Conservation (phyloP, 768 basidiomycete genomes). For the Tubosaeta sp. region DNA sequence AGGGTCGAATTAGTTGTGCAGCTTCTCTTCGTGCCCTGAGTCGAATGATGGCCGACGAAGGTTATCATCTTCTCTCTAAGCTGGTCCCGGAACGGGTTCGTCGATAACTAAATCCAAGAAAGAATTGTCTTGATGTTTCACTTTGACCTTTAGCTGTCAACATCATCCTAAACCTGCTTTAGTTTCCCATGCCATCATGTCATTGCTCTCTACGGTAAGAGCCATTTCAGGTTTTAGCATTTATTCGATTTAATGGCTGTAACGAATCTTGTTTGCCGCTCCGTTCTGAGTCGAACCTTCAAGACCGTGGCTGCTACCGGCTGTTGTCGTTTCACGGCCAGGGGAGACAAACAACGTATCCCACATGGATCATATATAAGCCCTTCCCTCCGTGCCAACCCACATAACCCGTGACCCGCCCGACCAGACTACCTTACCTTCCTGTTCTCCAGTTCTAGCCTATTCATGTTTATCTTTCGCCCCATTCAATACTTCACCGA, state of each 20-base stretch:
- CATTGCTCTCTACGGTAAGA: not conserved
- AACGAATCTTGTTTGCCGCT: conserved; percentile 14
- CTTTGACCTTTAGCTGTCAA: conserved; percentile 12
- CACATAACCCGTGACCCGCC: conserved; percentile 12
- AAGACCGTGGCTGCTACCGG: conserved; percentile 22
- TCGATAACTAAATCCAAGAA: conserved; percentile 11
- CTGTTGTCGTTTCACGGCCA: conserved; percentile 14
- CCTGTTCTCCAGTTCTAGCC: conserved; percentile 1
- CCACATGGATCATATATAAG: conserved; percentile 28
- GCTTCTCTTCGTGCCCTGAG: conserved; percentile 16
- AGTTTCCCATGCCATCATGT: conserved; percentile 17
- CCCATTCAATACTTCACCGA: conserved; percentile 15
- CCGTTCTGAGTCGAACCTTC: conserved; percentile 11
- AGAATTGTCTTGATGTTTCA: conserved; percentile 20
- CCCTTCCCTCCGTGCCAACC: conserved; percentile 9
- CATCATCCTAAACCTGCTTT: not conserved
- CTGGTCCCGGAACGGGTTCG: conserved; percentile 4
- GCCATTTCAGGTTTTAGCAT: conserved; percentile 2
- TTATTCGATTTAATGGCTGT: conserved; percentile 9
- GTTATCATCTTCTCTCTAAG: conserved; percentile 23
- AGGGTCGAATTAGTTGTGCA: not conserved
- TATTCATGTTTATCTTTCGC: conserved; percentile 9
- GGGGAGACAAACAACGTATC: conserved; percentile 15
- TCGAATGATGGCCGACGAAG: conserved; percentile 19
- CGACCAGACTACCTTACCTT: not conserved